Evolutionary conservation across 78 protist genomes (phyloP), one percentile per base, ranked within the genome.

Genomic region (Diacronema lutheri): DNA sequence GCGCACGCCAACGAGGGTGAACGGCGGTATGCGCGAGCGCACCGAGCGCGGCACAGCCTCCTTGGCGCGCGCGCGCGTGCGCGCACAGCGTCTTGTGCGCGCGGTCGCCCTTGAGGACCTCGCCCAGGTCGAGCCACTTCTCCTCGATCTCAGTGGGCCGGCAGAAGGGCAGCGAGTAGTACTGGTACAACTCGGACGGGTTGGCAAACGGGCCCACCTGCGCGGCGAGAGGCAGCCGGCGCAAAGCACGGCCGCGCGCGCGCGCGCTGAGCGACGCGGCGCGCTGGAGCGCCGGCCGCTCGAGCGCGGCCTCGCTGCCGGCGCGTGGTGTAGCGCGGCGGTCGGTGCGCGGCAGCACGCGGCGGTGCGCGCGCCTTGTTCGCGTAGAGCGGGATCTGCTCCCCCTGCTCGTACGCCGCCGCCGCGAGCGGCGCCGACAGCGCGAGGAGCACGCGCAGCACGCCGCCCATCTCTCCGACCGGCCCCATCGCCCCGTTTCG

Each of bases 181-280:
- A 97, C 56, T 84, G 90, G 60, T 97, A 97, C 23, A 94, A 89
- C 83, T 97, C 99, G 29, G 95, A 74, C 41, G 98, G 98, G 81
- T 97, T 97, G 41, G 86, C 90, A 44, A 74, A 96, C 0, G 99
- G 99, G 12, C 98, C 97, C 4, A 97, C 90, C 90, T 96, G 46
- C 38, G 44, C 85, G 5, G 10, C 11, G 50, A 55, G 74, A 11
- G 66, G 46, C 3, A 81, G 50, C 40, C 58, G 44, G 4, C 20
- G 5, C 4, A 1, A 77, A 23, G 61, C 61, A 56, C 1, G 61
- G 5, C 23, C 12, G 16, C 23, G 61, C 16, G 12, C 57, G 57
- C 23, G 29, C 61, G 61, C 23, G 61, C 61, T 13, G 23, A 20
- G 29, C 23, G 23, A 56, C 12, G 61, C 12, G 61, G 23, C 50